Percentiles rank a stretch among this genome's conserved stretches.
Conservation (phyloP, 306 rosid species). For the Vigna mungo region DNA sequence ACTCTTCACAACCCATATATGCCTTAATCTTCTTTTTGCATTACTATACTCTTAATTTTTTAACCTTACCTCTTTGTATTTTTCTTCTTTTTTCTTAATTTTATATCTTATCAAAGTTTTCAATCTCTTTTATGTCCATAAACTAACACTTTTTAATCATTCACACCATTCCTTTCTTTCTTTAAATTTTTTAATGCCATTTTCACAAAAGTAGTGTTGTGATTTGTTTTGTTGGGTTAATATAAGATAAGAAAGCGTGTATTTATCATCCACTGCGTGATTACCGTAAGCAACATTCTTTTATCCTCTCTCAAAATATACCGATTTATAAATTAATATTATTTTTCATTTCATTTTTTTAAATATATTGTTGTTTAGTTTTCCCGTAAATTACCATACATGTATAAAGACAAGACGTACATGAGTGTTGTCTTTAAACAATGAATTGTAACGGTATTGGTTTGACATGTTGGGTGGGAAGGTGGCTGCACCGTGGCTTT, state of each 20-base stretch:
- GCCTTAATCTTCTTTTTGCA: too few relatives aligned
- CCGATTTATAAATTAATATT: too few relatives aligned
- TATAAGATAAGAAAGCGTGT: constrained; percentile 8
- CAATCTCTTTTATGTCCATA: background rate
- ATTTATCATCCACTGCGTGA: background rate
- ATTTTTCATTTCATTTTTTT: too few relatives aligned
- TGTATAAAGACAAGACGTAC: too few relatives aligned
- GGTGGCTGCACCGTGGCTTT: background rate
- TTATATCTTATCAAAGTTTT: constrained; percentile 17
- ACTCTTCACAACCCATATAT: constrained; percentile 39
- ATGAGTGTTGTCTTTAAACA: too few relatives aligned
- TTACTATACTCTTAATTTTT: background rate
- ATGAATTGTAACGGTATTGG: too few relatives aligned
- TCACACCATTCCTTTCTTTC: constrained; percentile 12
- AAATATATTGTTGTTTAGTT: too few relatives aligned
- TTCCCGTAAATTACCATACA: too few relatives aligned
- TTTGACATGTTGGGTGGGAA: background rate
- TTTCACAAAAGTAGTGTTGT: background rate
- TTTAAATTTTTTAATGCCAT: background rate
- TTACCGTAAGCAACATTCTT: background rate
- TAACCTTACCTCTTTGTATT: background rate
- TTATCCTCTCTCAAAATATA: background rate
- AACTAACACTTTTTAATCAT: constrained; percentile 27
- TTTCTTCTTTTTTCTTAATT: constrained; percentile 20
- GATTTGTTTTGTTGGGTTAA: constrained; percentile 7